These are phyloP conservation scores for Cudoniella acicularis DNA, from an alignment of 495 filamentous ascomycete species.

Conservation along the genomic window DNA sequence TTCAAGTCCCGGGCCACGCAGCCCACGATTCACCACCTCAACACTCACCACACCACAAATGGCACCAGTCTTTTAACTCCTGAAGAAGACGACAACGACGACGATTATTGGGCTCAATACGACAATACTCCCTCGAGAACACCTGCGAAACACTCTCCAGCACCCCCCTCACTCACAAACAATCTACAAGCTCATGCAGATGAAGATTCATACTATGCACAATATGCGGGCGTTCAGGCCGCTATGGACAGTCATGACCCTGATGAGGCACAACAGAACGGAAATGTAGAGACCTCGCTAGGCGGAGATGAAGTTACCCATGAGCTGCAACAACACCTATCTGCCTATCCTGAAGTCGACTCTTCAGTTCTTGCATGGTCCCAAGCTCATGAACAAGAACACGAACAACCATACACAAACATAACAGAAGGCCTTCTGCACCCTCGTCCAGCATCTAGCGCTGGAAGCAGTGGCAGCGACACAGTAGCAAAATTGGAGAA, in stretches of 20 bases:
- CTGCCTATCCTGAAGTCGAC: constrained; percentile 9
- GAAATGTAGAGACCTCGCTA: constrained; percentile 21
- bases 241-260: constrained; percentile 89
- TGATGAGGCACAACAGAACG: constrained; percentile 45
- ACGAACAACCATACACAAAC: background rate
- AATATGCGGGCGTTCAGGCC: constrained; percentile 83
- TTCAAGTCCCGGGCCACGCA: constrained; percentile 27
- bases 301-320: constrained; percentile 16
- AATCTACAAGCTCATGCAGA: constrained; percentile 67
- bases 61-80: constrained; percentile 19
- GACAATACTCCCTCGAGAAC: constrained; percentile 79
- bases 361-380: constrained; percentile 13
- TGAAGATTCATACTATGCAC: constrained; percentile 80
- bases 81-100: constrained; percentile 70
- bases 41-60: constrained; percentile 11
- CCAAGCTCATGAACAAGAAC: background rate
- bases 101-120: constrained; percentile 93
- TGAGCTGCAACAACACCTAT: constrained; percentile 8
- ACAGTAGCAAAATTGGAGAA: constrained; percentile 65
- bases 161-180: constrained; percentile 47
- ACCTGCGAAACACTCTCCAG: constrained; percentile 61
- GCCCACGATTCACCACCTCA: constrained; percentile 5
- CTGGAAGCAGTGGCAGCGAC: constrained; percentile 48
- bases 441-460: constrained; percentile 49
- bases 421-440: constrained; percentile 22